Evolutionary conservation across 192 early-diverging fungal genomes (phyloP).

Genomic region (Coemansia sp.): DNA sequence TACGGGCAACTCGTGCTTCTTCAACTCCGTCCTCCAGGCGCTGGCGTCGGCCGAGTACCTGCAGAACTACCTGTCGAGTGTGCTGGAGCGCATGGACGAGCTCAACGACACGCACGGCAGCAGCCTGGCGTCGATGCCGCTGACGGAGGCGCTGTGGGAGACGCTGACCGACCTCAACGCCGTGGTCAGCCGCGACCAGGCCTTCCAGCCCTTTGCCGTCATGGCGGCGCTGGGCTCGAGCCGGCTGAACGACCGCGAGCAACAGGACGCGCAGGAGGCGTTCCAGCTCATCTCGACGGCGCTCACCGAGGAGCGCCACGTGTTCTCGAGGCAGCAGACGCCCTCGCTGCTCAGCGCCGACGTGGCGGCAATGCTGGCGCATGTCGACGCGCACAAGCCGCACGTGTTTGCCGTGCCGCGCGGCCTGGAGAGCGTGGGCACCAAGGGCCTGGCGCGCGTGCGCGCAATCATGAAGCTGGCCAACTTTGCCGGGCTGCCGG

Average conservation of each 20-base stretch:
- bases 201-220: conserved; percentile 67
- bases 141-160: conserved; percentile 58
- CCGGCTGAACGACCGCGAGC: conserved; percentile 68
- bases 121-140: conserved; percentile 41
- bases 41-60: conserved; percentile 57
- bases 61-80: conserved; percentile 45
- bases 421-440: conserved; percentile 45
- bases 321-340: conserved; percentile 32
- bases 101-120: conserved; percentile 32
- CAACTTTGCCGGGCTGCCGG: conserved; percentile 26
- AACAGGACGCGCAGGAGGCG: conserved; percentile 91
- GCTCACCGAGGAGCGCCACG: conserved; percentile 63
- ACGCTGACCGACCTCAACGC: conserved; percentile 57
- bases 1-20: conserved; percentile 91
- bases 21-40: conserved; percentile 91
- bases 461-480: conserved; percentile 51
- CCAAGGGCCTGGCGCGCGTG: conserved; percentile 49
- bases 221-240: conserved; percentile 64
- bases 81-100: conserved; percentile 57
- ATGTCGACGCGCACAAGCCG: conserved; percentile 19
- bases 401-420: conserved; percentile 41
- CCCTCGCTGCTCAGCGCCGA: conserved; percentile 48
- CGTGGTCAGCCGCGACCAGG: conserved; percentile 42
- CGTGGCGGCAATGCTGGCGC: conserved; percentile 26
- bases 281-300: conserved; percentile 79